phyloP scores from a whole-genome alignment of 495 filamentous ascomycete genomes.

The Baudoinia panamericana region DNA sequence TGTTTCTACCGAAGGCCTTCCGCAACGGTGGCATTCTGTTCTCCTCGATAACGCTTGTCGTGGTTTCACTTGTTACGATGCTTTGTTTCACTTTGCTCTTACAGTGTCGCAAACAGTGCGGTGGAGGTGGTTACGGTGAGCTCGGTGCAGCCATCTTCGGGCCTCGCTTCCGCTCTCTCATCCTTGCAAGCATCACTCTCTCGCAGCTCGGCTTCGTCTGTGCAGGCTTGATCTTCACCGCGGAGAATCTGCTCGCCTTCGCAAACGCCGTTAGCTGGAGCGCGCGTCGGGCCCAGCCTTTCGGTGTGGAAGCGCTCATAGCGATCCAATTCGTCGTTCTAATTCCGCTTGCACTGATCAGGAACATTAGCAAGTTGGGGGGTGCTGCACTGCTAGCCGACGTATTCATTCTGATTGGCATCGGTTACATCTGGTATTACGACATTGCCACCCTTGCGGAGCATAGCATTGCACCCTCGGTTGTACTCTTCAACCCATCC shows the following conservation, averaged over 20 bases:
- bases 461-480: constrained; percentile 35
- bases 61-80: constrained; percentile 41
- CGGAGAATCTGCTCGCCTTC: constrained; percentile 48
- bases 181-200: constrained; percentile 47
- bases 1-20: constrained; percentile 58
- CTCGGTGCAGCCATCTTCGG: constrained; percentile 45
- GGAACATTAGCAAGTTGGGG: constrained; percentile 52
- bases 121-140: constrained; percentile 48
- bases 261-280: constrained; percentile 43
- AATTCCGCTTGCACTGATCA: constrained; percentile 46
- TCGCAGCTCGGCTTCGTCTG: constrained; percentile 57
- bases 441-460: constrained; percentile 39
- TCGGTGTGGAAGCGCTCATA: constrained; percentile 35
- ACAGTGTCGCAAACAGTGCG: constrained; percentile 38
- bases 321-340: constrained; percentile 42
- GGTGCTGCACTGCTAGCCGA: constrained; percentile 48
- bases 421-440: constrained; percentile 51
- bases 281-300: constrained; percentile 35
- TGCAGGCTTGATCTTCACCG: constrained; percentile 52
- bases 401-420: constrained; percentile 47
- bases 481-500: constrained; percentile 47
- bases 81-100: constrained; percentile 53
- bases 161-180: constrained; percentile 36
- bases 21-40: constrained; percentile 56
- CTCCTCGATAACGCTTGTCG: constrained; percentile 45